These are phyloP conservation scores for Tolypocladium endophyticum DNA, from an alignment of 2,329 filamentous ascomycete genomes.

Conservation along the genomic window DNA sequence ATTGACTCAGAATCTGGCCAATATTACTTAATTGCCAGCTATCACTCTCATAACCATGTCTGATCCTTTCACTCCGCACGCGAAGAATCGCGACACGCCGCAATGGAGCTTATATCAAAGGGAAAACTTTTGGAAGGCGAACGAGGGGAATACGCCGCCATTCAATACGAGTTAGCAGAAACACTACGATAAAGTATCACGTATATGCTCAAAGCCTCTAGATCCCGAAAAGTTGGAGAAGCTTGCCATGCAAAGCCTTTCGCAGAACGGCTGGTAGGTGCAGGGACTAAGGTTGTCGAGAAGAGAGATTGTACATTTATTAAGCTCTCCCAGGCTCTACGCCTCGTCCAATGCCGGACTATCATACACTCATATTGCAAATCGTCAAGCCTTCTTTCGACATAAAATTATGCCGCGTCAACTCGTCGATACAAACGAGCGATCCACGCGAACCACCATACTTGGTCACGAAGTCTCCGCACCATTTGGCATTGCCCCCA, in stretches of 20 bases:
- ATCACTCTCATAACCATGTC: background rate
- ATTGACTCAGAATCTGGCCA: background rate
- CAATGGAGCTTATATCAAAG: background rate
- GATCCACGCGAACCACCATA: background rate
- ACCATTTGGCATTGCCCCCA: background rate
- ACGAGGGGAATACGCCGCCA: background rate
- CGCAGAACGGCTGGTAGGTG: background rate
- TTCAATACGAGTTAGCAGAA: background rate
- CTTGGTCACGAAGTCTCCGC: background rate
- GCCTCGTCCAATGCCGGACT: background rate
- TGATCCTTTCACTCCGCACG: background rate
- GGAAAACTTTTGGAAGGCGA: background rate
- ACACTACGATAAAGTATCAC: background rate
- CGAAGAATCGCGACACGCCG: background rate
- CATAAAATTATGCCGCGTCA: background rate
- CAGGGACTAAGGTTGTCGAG: background rate
- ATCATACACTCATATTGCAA: background rate
- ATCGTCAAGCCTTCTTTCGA: background rate
- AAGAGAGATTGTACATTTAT: background rate
- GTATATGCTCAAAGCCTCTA: background rate
- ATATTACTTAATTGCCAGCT: background rate
- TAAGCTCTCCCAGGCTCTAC: background rate
- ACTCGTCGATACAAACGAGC: background rate
- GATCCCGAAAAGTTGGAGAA: background rate
- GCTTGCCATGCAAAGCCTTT: background rate